Base-by-base conservation (phyloP, 805 yeast genomes). In the Cyberlindnera misumaiensis region DNA sequence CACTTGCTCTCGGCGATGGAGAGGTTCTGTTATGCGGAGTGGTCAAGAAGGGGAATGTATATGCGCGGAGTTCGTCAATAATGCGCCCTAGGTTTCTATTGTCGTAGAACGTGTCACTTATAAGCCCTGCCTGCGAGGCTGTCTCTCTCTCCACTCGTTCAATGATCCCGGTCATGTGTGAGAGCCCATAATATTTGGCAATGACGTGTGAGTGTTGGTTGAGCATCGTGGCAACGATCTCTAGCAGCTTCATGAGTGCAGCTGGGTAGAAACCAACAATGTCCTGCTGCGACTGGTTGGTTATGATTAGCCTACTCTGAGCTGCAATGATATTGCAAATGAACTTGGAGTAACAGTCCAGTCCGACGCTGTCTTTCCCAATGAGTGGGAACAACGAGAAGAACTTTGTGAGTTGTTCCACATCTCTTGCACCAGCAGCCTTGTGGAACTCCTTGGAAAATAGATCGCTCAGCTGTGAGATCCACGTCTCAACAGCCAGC, bases 71-170 rank as follows among this genome's bases (percentile, higher is more conserved):
- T 17, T 80, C 85, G 39, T 69, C 68, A 17, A 83, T 48, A 8
- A 72, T 55, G 43, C 73, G 68, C 22, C 71, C 78, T 4, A 88
- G 52, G 20, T 79, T 67, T 45, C 85, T 72, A 22, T 75, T 71
- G 49, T 89, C 97, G 64, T 80, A 74, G 52, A 85, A 86, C 0
- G 93, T 84, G 58, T 90, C 97, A 39, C 84, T 68, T 4, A 93
- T 83, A 32, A 93, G 66, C 1, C 95, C 94, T 18, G 90, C 81
- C 55, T 93, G 98, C n/a, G 89, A 69, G 55, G 93, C 98, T 24
- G 93, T 80, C 55, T 93, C 98, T 35, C 74, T 67, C 60, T 90
- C 95, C 25, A 93, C 80, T 35, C 75, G 74, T 14, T 73, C 75
- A 48, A 89, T 70, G 9, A 90, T 88, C 26, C 70, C 70, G 3